A percentile compares a stretch with the other conserved stretches of the same genome.
Evolutionary conservation across 495 filamentous ascomycete species (phyloP).

Genomic region (Achaetomiella virescens): DNA sequence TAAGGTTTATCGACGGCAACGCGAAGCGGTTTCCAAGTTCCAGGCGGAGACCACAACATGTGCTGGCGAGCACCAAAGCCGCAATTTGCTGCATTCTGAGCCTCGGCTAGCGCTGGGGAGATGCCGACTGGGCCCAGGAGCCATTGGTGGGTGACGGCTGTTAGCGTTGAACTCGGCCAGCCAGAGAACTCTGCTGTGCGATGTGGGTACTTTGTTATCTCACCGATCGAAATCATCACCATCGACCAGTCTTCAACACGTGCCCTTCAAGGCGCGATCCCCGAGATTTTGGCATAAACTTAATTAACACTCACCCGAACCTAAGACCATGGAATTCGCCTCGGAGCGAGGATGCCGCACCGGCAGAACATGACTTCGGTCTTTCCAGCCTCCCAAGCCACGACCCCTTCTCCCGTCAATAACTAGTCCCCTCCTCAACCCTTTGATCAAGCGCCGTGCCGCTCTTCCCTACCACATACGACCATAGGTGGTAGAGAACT

Average conservation of each 20-base stretch:
- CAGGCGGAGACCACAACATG: conserved; percentile 7
- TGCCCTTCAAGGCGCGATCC: not conserved
- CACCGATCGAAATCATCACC: not conserved
- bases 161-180: not conserved
- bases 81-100: conserved; percentile 7
- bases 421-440: too few species aligned
- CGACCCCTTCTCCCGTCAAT: too few species aligned
- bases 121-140: conserved; percentile 2
- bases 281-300: too few species aligned
- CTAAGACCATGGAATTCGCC: too few species aligned
- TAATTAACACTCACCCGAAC: too few species aligned
- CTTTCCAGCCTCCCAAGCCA: too few species aligned
- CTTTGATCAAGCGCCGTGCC: too few species aligned
- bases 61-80: not conserved
- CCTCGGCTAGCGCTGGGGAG: conserved; percentile 10
- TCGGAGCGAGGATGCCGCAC: too few species aligned
- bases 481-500: conserved; percentile 16
- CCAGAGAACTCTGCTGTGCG: not conserved
- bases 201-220: not conserved
- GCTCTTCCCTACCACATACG: conserved; percentile 10
- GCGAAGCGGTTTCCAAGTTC: not conserved
- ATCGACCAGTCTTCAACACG: not conserved
- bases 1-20: conserved; percentile 8
- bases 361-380: too few species aligned
- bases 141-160: not conserved